phyloP scores from a whole-genome alignment of 116 monocot genomes.

The Dioscorea cayenensis region DNA sequence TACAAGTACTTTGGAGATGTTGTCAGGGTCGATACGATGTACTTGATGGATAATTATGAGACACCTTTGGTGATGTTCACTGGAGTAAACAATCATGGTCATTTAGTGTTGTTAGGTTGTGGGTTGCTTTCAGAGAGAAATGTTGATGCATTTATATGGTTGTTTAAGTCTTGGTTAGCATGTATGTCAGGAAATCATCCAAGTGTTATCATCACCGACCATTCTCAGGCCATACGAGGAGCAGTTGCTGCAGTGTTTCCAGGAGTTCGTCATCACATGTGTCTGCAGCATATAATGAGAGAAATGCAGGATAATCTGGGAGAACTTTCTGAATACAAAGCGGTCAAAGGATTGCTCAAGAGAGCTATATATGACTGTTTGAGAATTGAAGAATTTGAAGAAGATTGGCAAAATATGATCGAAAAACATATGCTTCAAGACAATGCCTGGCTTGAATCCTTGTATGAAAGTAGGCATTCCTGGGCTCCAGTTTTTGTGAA shows the following conservation, averaged over 20 bases:
- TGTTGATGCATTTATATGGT: constrained; percentile 12
- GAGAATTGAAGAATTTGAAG: constrained; percentile 25
- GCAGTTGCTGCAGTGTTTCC: constrained; percentile 27
- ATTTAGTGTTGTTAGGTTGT: constrained; percentile 20
- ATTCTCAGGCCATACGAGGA: constrained; percentile 14
- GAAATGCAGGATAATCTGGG: constrained; percentile 12
- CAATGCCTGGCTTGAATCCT: constrained; percentile 19
- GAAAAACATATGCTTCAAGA: constrained; percentile 23
- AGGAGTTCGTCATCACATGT: constrained; percentile 11
- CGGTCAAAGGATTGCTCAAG: constrained; percentile 10
- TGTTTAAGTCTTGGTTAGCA: constrained; percentile 18
- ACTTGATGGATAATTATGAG: constrained; percentile 15
- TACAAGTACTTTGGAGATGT: constrained; percentile 27
- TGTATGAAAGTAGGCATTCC: constrained; percentile 17
- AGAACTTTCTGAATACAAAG: constrained; percentile 17
- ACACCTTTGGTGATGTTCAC: constrained; percentile 20
- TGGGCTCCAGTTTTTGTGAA: constrained; percentile 32
- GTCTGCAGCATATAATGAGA: constrained; percentile 25
- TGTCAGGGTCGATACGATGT: constrained; percentile 15
- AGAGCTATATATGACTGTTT: constrained; percentile 16
- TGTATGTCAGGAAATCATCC: constrained; percentile 24
- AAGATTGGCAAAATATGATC: constrained; percentile 19
- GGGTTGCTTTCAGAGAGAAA: constrained; percentile 20
- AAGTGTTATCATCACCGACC: constrained; percentile 19
- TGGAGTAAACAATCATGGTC: constrained; percentile 36